Evolutionary conservation across 345 rosid species (phyloP), one percentile per base, ranked within the genome.

Genomic region (Acer negundo): DNA sequence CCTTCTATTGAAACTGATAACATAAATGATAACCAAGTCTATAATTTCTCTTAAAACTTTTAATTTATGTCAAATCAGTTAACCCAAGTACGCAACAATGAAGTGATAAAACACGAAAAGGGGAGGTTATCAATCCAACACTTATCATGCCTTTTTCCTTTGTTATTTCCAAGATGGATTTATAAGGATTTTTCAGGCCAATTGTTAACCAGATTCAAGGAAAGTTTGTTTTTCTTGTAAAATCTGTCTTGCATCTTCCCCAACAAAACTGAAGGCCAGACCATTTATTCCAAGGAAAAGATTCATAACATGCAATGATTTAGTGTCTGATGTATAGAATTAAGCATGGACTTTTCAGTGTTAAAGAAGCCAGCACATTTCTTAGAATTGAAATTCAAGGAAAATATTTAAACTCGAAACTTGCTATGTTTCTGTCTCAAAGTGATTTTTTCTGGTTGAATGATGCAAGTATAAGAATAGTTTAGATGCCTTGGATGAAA

Each of bases 401-500:
- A 28, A 42, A 46, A 74, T 47, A 42, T 63, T 17, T 19, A 62
- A 7, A 73, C 31, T 73, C n/a, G 10, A 26, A 38, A 10, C 55
- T 38, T 19, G 9, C 51, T 31, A 70, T 10, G 42, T 66, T 66
- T 66, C 23, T 38, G 31, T 40, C 22, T 1, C n/a, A 4, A 72
- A 28, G 13, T 24, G 2, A 53, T 9, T 51, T 70, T 46, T 70
- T 53, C 62, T 70, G 15, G 23, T 40, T 24, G 10, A 61, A 73
- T 58, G 75, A 44, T 42, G 76, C 40, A n/a, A 61, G 20, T 71
- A 28, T 62, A 59, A 72, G 51, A 23, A 55, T 11, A 7, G 23
- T 51, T 26, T 53, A 15, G 19, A 51, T 24, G 10, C 74, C 47
- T 7, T 31, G 28, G 22, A 19, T 28, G n/a, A 20, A 53, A 51